These are phyloP conservation scores for Pulicaria dysenterica DNA, from an alignment of 129 eudicot genomes.

Conservation along the genomic window DNA sequence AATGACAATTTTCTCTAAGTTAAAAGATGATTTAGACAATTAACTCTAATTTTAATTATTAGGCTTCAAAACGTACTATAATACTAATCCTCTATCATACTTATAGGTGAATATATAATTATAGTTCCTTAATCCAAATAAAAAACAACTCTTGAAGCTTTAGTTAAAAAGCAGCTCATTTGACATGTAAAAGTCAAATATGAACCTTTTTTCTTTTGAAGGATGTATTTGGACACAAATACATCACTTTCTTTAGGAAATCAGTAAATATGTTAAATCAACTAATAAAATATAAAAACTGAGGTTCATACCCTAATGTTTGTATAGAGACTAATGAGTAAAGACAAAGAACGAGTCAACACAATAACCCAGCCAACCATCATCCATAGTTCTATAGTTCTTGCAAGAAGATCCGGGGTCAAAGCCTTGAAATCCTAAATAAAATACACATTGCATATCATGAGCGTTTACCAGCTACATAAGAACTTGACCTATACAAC, in stretches of 20 bases:
- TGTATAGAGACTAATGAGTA: slow-evolving; percentile 71
- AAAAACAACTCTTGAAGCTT: background rate
- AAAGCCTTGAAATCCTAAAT: slow-evolving; percentile 77
- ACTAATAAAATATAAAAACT: background rate
- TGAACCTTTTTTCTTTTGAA: background rate
- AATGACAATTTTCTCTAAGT: no score
- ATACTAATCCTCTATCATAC: background rate
- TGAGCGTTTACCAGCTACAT: background rate
- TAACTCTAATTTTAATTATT: no score
- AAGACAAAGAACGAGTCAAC: slow-evolving; percentile 62
- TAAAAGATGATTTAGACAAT: no score
- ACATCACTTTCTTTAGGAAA: no score
- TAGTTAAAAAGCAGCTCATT: background rate
- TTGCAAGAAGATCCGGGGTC: slow-evolving; percentile 84
- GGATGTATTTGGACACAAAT: background rate
- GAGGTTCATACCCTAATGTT: slow-evolving; percentile 69
- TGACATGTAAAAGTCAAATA: background rate
- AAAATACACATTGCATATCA: background rate
- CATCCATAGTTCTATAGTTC: slow-evolving; percentile 88
- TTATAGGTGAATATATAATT: background rate
- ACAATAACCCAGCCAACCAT: slow-evolving; percentile 74
- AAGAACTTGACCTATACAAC: no score
- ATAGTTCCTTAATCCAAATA: no score
- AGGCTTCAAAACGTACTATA: no score
- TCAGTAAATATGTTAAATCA: no score